A percentile compares a stretch with the other conserved stretches of the same genome.
phyloP scores from a whole-genome alignment of 1,139 yeast species.

The Suhomyces choctaworum region DNA sequence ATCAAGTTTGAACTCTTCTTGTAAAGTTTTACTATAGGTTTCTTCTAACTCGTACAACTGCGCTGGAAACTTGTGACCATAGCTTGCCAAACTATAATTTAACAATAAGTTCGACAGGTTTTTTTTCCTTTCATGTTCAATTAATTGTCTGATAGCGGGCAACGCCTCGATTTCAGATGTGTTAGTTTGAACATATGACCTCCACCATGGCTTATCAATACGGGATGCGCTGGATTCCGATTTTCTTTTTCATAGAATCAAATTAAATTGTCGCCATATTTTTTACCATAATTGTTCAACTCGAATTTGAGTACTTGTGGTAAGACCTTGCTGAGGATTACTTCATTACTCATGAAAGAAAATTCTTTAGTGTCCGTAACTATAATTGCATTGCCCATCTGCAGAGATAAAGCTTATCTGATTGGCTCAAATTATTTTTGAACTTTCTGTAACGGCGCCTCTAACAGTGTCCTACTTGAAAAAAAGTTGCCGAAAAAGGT shows the following conservation, averaged over 20 bases:
- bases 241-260: slow-evolving; percentile 39
- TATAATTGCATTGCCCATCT: slow-evolving; percentile 2
- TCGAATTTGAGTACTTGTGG: no score
- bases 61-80: slow-evolving; percentile 35
- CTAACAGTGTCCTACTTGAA: no score
- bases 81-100: slow-evolving; percentile 40
- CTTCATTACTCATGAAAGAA: background rate
- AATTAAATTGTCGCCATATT: slow-evolving; percentile 33
- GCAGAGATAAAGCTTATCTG: slow-evolving; percentile 2
- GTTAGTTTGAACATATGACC: slow-evolving; percentile 39
- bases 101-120: slow-evolving; percentile 34
- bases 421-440: background rate
- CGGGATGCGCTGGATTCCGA: slow-evolving; percentile 33
- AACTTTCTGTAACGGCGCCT: background rate
- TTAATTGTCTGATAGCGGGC: slow-evolving; percentile 30
- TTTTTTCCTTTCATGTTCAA: slow-evolving; percentile 28
- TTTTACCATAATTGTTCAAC: slow-evolving; percentile 35
- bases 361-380: slow-evolving; percentile 3
- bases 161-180: slow-evolving; percentile 36
- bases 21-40: slow-evolving; percentile 31
- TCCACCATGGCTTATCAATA: slow-evolving; percentile 47
- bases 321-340: slow-evolving; percentile 12
- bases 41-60: slow-evolving; percentile 37
- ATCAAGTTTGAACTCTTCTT: slow-evolving; percentile 32
- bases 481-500: background rate